Base-by-base conservation (phyloP, 2,329 filamentous ascomycete species). In the Blastomyces parvus region DNA sequence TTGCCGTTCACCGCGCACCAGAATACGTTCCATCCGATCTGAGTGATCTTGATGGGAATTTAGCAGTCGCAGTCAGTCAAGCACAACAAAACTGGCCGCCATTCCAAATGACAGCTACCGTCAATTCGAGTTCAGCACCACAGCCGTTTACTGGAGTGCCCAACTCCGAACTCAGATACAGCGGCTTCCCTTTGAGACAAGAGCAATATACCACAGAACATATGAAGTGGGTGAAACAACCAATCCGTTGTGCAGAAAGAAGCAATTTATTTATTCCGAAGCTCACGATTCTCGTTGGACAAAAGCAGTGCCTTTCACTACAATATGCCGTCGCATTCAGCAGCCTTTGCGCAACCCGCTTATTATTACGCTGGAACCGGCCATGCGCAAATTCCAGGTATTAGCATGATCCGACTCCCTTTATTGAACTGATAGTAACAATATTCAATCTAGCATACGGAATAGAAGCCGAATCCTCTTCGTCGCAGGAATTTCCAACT, bases 361-460 rank as follows among this genome's bases (percentile, higher is more conserved):
- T 55, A 61, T 42, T 40, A 40, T 55, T 61, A 61, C 22, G 7
- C 59, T 13, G 59, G 19, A 22, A 48, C 44, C 30, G 40, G 59
- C n/a, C 62, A 60, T 22, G 19, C 61, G 50, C 55, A 56, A 38
- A 40, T 65, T 38, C 38, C 53, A 62, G 64, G 64, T 65, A 63
- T 64, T 57, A 52, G 9, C 25, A 33, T 13, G 22, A 48, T 14
- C 22, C 38, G n/a, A 19, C n/a, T 61, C n/a, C 27, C 58, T 19
- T 56, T 13, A 13, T 22, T 14, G 56, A 25, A 30, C 38, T 56
- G 27, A 64, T 38, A 30, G 30, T 61, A 44, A 60, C 58, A n/a
- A 1, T 30, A 27, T 38, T 44, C 27, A 22, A 9, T 62, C 22
- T n/a, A 65, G 64, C 59, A 6, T 65, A 63, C 33, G 59, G 62